Conservation (phyloP, 2,329 filamentous ascomycete species). For the Pseudopithomyces chartarum region DNA sequence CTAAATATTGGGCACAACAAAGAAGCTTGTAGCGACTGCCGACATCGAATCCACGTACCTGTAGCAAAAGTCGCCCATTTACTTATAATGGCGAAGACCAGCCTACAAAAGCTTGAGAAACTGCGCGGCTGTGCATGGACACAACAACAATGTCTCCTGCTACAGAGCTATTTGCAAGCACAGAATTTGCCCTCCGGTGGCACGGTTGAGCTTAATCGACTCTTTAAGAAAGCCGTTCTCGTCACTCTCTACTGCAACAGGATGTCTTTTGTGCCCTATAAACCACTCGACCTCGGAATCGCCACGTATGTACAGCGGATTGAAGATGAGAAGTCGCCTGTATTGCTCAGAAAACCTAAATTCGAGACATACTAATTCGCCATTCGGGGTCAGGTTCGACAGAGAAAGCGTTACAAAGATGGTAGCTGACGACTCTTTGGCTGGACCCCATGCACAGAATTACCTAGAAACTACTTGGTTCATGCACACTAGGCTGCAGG, state of each 20-base stretch:
- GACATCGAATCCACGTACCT: no score
- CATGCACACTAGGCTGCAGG: slow-evolving; percentile 18
- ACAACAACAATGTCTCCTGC: slow-evolving; percentile 3
- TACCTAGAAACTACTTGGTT: slow-evolving; percentile 17
- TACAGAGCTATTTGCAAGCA: slow-evolving; percentile 12
- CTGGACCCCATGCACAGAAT: slow-evolving; percentile 21
- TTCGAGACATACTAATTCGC: neutral
- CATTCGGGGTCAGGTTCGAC: slow-evolving; percentile 4
- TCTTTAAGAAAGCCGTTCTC: slow-evolving; percentile 18
- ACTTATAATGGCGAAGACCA: slow-evolving; percentile 2
- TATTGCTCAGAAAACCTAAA: neutral
- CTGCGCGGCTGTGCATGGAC: slow-evolving; percentile 1
- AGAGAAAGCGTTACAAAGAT: slow-evolving; percentile 1
- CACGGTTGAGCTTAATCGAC: neutral
- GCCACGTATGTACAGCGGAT: slow-evolving; percentile 5
- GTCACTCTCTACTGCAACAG: slow-evolving; percentile 19
- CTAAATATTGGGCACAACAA: no score
- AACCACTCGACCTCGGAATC: slow-evolving; percentile 22
- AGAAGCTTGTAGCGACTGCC: no score
- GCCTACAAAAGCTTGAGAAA: neutral
- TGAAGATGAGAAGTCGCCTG: neutral
- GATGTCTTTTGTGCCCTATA: slow-evolving; percentile 11
- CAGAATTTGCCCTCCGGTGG: neutral
- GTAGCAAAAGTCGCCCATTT: neutral
- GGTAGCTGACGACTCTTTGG: neutral